These are phyloP conservation scores for Erucastrum elatum DNA, from an alignment of 345 rosid genomes.

Conservation along the genomic window DNA sequence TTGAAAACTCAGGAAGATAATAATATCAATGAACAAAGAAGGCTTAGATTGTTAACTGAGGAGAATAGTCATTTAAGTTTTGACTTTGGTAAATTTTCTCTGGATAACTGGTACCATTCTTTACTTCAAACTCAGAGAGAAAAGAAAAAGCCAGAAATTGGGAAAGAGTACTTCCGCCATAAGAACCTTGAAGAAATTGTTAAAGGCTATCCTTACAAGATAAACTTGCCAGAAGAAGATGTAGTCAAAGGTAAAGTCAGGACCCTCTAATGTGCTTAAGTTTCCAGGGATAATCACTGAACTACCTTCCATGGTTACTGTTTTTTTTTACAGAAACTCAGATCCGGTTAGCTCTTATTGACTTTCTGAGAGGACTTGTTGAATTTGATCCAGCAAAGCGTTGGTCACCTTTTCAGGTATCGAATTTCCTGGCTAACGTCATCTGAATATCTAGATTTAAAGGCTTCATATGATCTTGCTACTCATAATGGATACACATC, in stretches of 20 bases:
- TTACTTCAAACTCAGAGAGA: constrained; percentile 63
- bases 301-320: constrained; percentile 23
- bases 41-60: not conserved
- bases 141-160: constrained; percentile 75
- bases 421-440: constrained; percentile 4
- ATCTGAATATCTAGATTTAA: not conserved
- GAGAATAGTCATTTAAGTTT: constrained; percentile 9
- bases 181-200: constrained; percentile 93
- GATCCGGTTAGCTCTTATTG: constrained; percentile 85
- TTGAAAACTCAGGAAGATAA: constrained; percentile 8
- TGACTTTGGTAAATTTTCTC: constrained; percentile 1
- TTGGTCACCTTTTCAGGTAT: constrained; percentile 99
- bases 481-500: constrained; percentile 7
- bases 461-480: constrained; percentile 18
- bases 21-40: not conserved
- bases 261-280: constrained; percentile 11
- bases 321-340: constrained; percentile 63
- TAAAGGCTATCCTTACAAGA: constrained; percentile 75
- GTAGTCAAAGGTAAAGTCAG: constrained; percentile 66
- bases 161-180: constrained; percentile 94
- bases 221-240: constrained; percentile 79
- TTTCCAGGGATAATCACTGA: constrained; percentile 17
- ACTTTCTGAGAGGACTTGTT: constrained; percentile 96
- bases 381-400: constrained; percentile 99
- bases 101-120: constrained; percentile 12